phyloP scores from a whole-genome alignment of 2,329 filamentous ascomycete genomes.

The Byssochlamys sp. region DNA sequence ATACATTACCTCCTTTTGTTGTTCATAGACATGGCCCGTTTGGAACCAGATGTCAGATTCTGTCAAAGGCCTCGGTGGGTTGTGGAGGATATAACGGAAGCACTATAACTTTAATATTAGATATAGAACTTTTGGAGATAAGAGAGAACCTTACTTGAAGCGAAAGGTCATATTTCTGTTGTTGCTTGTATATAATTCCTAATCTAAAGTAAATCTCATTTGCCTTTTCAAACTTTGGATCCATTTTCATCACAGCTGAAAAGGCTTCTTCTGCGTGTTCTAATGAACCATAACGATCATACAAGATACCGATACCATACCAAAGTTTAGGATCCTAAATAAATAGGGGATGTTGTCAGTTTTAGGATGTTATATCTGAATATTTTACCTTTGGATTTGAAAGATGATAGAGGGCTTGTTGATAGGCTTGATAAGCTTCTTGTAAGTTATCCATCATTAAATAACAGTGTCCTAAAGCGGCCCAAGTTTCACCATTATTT shows the following conservation, averaged over 20 bases:
- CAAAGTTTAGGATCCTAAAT: conserved; percentile 93
- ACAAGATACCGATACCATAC: conserved; percentile 97
- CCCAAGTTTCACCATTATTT: conserved; percentile 96
- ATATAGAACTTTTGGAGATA: conserved; percentile 6
- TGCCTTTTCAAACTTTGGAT: conserved; percentile 93
- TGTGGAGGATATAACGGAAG: conserved; percentile 94
- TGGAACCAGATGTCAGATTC: conserved; percentile 99
- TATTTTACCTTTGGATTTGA: conserved; percentile 87
- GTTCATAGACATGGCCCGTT: conserved; percentile 95
- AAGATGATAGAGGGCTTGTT: conserved; percentile 86
- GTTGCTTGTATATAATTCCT: conserved; percentile 99
- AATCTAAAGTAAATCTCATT: conserved; percentile 98
- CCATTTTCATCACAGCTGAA: conserved; percentile 97
- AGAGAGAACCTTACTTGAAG: conserved; percentile 58
- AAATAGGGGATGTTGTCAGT: no score
- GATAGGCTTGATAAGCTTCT: conserved; percentile 92
- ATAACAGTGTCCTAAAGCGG: conserved; percentile 90
- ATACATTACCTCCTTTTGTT: conserved; percentile 88
- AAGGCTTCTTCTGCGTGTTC: conserved; percentile 98
- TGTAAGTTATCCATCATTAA: conserved; percentile 98
- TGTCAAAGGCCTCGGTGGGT: conserved; percentile 81
- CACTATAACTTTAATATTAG: no score
- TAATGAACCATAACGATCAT: conserved; percentile 88
- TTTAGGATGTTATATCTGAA: no score
- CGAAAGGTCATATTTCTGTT: conserved; percentile 84